Evolutionary conservation across 1,139 yeast genomes (phyloP).

Genomic region (Nakaseomyces bracarensis): DNA sequence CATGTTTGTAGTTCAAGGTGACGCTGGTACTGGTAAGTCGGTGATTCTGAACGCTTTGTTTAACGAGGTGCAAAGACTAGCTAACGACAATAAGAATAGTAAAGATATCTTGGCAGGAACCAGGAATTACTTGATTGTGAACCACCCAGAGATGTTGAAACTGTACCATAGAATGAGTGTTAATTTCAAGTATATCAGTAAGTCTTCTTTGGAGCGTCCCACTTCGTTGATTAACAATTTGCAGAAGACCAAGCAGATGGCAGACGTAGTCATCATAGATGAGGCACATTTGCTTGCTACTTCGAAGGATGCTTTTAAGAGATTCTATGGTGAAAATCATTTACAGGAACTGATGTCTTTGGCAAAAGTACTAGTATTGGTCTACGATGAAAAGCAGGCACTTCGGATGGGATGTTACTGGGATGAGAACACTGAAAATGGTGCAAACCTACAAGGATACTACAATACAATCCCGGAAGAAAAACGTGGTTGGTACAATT

Average conservation of each 20-base stretch:
- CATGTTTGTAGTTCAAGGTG: conserved; percentile 38
- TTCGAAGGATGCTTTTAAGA: conserved; percentile 36
- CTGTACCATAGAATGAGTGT: conserved; percentile 35
- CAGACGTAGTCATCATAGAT: conserved; percentile 36
- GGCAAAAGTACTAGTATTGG: conserved; percentile 33
- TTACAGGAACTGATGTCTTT: conserved; percentile 34
- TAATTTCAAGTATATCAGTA: conserved; percentile 32
- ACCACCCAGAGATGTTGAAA: conserved; percentile 40
- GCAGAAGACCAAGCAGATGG: conserved; percentile 19
- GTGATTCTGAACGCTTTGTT: conserved; percentile 70
- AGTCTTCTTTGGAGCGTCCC: conserved; percentile 36
- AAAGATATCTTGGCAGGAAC: conserved; percentile 24
- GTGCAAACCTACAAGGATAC: conserved; percentile 25
- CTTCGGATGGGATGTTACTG: conserved; percentile 39
- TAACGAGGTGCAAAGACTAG: conserved; percentile 38
- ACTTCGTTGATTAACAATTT: conserved; percentile 35
- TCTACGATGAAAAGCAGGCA: conserved; percentile 38
- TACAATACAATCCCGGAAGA: conserved; percentile 14
- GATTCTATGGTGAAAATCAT: conserved; percentile 37
- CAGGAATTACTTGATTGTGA: conserved; percentile 34
- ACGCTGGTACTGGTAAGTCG: conserved; percentile 55
- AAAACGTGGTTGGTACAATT: conserved; percentile 22
- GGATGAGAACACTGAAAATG: conserved; percentile 29
- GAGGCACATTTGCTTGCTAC: conserved; percentile 39
- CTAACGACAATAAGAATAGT: conserved; percentile 13